Evolutionary conservation across 139 green algal species (phyloP).

Genomic region (Dunaliella primolecta): DNA sequence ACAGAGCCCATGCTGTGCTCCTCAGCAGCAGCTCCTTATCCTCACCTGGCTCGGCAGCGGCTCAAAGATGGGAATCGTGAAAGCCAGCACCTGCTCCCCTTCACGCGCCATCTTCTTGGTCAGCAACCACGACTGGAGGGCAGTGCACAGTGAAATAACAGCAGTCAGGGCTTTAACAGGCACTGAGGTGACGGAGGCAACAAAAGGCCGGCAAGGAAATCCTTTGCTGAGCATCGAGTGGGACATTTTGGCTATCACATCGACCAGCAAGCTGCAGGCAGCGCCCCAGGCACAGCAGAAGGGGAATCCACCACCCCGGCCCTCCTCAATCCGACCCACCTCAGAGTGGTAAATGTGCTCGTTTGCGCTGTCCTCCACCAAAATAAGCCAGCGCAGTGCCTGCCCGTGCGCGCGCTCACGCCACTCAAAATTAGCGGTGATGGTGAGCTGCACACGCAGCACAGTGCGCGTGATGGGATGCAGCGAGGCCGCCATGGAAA

Average conservation of each 20-base stretch:
- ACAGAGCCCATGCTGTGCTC: too few species aligned
- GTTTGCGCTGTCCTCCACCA: constrained; percentile 90
- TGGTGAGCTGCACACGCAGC: constrained; percentile 76
- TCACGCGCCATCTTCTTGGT: constrained; percentile 82
- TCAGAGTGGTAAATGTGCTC: constrained; percentile 94
- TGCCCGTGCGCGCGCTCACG: constrained; percentile 62
- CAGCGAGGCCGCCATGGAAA: constrained; percentile 75
- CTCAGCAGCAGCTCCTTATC: too few species aligned
- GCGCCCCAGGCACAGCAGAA: too few species aligned
- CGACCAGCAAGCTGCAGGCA: too few species aligned
- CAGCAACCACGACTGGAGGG: constrained; percentile 78
- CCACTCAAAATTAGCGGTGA: constrained; percentile 40
- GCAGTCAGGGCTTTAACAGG: too few species aligned
- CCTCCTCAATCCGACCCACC: too few species aligned
- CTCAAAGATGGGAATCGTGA: constrained; percentile 96
- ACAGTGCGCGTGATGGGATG: constrained; percentile 95
- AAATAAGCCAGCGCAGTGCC: constrained; percentile 74
- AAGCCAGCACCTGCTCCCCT: constrained; percentile 68
- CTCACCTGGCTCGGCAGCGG: constrained; percentile 77
- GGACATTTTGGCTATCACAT: too few species aligned
- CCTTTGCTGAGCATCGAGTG: too few species aligned
- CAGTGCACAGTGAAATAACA: not conserved
- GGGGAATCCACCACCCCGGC: too few species aligned
- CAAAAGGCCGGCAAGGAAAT: too few species aligned
- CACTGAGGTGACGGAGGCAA: too few species aligned